A percentile compares a stretch with the other conserved stretches of the same genome.
phyloP scores from a whole-genome alignment of 2,329 filamentous ascomycete genomes.

The Colletotrichum spinosum region DNA sequence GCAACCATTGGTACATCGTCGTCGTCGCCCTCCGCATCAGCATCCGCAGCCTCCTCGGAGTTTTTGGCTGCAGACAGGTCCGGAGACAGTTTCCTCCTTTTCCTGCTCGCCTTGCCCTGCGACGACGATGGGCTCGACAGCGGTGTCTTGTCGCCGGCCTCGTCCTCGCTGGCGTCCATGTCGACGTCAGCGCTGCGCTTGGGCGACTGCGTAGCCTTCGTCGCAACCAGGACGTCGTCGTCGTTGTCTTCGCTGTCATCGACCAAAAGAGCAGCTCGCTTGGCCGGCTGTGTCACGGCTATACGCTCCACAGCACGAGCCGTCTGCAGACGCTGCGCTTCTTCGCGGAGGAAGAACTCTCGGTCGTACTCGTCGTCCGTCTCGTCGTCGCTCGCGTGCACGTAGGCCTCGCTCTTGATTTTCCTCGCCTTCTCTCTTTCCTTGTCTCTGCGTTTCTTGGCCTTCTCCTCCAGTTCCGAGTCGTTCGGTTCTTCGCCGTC shows the following conservation, averaged over 20 bases:
- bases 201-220: constrained; percentile 37
- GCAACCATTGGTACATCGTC: constrained; percentile 53
- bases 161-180: constrained; percentile 40
- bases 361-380: constrained; percentile 78
- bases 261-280: constrained; percentile 44
- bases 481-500: constrained; percentile 64
- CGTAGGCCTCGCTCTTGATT: constrained; percentile 87
- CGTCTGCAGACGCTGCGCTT: constrained; percentile 55
- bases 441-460: constrained; percentile 70
- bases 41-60: constrained; percentile 16
- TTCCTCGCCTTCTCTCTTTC: constrained; percentile 81
- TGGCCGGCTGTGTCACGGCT: constrained; percentile 39
- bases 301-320: constrained; percentile 51
- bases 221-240: constrained; percentile 33
- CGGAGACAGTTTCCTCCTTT: constrained; percentile 25
- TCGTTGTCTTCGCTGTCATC: constrained; percentile 42
- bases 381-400: constrained; percentile 89
- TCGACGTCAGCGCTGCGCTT: constrained; percentile 40
- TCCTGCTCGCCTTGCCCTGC: constrained; percentile 24
- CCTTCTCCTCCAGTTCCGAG: constrained; percentile 73
- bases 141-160: constrained; percentile 13
- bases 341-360: constrained; percentile 84
- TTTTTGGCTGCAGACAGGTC: not conserved
- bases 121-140: constrained; percentile 30
- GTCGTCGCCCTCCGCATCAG: constrained; percentile 45